A percentile compares a stretch with the other conserved stretches of the same genome.
Evolutionary conservation across 495 filamentous ascomycete species (phyloP).

Genomic region (Tuber borchii): DNA sequence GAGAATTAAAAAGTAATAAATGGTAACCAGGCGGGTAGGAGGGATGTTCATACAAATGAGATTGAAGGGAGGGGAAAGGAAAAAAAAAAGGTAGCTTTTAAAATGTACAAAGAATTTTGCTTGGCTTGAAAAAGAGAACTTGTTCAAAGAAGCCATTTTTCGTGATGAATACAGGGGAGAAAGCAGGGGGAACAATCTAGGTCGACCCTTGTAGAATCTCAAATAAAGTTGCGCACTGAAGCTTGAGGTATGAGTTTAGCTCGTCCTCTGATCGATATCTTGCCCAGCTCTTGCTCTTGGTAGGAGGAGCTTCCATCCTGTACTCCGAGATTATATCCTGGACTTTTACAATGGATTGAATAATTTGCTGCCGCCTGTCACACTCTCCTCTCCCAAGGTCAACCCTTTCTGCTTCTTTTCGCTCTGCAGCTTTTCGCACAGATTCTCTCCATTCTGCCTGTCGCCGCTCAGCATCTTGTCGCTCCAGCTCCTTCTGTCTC

Average conservation of each 20-base stretch:
- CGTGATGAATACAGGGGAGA: not conserved
- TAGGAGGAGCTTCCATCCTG: not conserved
- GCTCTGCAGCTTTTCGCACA: not conserved
- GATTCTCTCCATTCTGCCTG: not conserved
- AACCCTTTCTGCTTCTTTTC: not conserved
- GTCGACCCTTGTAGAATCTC: not conserved
- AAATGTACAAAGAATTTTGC: not conserved
- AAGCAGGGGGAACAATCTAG: not conserved
- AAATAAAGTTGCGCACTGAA: not conserved
- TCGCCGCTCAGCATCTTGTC: not conserved
- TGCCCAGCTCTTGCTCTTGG: not conserved
- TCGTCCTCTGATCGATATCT: constrained; percentile 2
- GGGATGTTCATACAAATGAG: constrained; percentile 2
- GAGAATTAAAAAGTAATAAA: not conserved
- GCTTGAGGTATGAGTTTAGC: not conserved
- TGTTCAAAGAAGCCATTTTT: not conserved
- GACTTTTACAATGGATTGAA: not conserved
- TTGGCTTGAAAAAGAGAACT: not conserved
- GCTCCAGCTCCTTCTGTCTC: not conserved
- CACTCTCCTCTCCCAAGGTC: not conserved
- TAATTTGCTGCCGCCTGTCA: not conserved
- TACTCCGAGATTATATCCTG: not conserved
- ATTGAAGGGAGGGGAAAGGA: constrained; percentile 3
- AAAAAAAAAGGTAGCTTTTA: not conserved
- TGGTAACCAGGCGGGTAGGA: not conserved